Evolutionary conservation across 1,284 basidiomycete genomes (phyloP).

Genomic region (Phellinidium pouzarii): DNA sequence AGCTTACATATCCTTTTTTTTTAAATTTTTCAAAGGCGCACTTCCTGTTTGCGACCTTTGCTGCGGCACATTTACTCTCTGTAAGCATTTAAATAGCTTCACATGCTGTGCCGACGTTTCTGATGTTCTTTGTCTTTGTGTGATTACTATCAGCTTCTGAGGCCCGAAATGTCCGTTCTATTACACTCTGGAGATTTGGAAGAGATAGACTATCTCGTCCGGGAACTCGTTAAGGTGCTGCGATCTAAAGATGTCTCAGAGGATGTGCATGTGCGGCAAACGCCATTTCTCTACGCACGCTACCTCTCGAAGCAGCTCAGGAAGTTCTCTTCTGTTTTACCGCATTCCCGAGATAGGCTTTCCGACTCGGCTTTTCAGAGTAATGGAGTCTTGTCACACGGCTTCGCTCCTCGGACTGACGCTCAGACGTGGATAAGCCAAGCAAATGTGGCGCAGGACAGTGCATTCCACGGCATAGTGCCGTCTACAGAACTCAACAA

Average conservation of each 20-base stretch:
- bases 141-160: conserved; percentile 10
- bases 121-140: neutral
- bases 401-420: conserved; percentile 7
- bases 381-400: neutral
- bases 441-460: neutral
- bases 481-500: neutral
- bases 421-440: neutral
- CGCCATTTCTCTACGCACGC: conserved; percentile 15
- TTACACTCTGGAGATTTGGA: conserved; percentile 6
- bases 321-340: conserved; percentile 13
- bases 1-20: no score
- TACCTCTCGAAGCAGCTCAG: conserved; percentile 18
- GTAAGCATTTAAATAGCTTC: conserved; percentile 1
- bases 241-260: conserved; percentile 12
- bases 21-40: conserved; percentile 8
- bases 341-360: neutral
- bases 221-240: conserved; percentile 2
- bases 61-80: conserved; percentile 14
- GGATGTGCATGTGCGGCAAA: conserved; percentile 12
- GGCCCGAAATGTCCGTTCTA: conserved; percentile 14
- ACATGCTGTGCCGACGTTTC: neutral
- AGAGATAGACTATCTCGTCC: conserved; percentile 9
- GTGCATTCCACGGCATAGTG: neutral
- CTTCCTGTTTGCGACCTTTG: conserved; percentile 18
- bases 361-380: neutral